phyloP scores from a whole-genome alignment of 495 filamentous ascomycete species.

The Mycothermus thermophilus region DNA sequence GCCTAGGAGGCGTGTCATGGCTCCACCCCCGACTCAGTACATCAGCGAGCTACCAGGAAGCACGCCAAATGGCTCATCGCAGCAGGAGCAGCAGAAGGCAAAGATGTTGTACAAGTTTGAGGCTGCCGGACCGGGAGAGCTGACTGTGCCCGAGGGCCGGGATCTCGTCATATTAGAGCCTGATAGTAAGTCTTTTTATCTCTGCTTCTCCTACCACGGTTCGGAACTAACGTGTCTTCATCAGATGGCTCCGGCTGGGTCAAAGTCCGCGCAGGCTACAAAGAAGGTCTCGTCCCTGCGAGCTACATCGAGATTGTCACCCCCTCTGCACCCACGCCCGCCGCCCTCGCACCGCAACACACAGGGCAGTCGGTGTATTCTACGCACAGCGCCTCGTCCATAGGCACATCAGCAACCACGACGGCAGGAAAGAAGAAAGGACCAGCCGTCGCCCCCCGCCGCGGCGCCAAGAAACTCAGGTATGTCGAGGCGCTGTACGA shows the following conservation, averaged over 20 bases:
- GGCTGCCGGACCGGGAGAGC: slow-evolving; percentile 62
- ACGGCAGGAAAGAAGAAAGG: slow-evolving; percentile 66
- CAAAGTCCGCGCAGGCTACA: slow-evolving; percentile 52
- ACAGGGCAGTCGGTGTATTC: slow-evolving; percentile 58
- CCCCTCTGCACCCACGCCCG: slow-evolving; percentile 29
- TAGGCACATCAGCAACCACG: slow-evolving; percentile 37
- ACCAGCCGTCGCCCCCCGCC: slow-evolving; percentile 78
- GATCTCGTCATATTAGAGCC: slow-evolving; percentile 69
- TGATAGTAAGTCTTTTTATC: slow-evolving; percentile 75
- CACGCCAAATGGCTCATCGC: slow-evolving; percentile 21
- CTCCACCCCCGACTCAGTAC: slow-evolving; percentile 76
- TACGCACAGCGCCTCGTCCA: slow-evolving; percentile 55
- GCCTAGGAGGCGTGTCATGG: slow-evolving; percentile 59
- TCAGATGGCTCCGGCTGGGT: slow-evolving; percentile 90
- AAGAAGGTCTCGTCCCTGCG: slow-evolving; percentile 75
- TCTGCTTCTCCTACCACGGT: neutral
- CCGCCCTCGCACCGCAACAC: slow-evolving; percentile 38
- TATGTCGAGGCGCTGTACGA: slow-evolving; percentile 91
- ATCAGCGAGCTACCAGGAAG: slow-evolving; percentile 47
- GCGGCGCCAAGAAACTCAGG: slow-evolving; percentile 88
- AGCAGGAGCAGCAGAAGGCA: slow-evolving; percentile 46
- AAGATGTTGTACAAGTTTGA: slow-evolving; percentile 86
- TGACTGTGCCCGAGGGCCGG: slow-evolving; percentile 62
- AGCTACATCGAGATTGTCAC: slow-evolving; percentile 45
- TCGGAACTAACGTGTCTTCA: slow-evolving; percentile 1